Base-by-base conservation (phyloP, 1,139 yeast genomes). In the Candida sp. region DNA sequence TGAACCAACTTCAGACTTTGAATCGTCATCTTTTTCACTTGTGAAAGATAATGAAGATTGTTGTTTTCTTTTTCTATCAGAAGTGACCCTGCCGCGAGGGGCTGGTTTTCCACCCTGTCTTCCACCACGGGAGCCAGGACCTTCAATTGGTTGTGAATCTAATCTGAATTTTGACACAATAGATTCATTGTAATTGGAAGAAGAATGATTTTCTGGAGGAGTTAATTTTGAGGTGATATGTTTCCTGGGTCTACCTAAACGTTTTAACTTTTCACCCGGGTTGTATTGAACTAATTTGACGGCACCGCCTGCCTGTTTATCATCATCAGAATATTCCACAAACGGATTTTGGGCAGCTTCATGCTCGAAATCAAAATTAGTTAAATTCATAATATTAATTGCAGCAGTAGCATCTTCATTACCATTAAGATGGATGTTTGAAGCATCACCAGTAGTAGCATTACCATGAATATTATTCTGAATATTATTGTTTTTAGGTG, bases 51-150 rank as follows among this genome's bases (percentile, higher is more conserved):
- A 46, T 15, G 52, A 41, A 4, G 64, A 46, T 40, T 61, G 66
- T 38, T 54, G 57, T 38, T 60, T 57, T 41, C 56, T 51, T 42
- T 54, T 60, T 34, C 55, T 51, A 7, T 55, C 58, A 2, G 58
- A 47, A 3, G 69, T 62, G 19, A 66, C 48, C 46, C 59, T 56
- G 0, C 75, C 75, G 34, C 62, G 54, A 11, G 66, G 63, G 5
- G 49, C 45, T 33, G 55, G 52, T 36, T 57, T 45, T 1, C 49
- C 48, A 2, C 56, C 56, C 11, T 43, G 39, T 42, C 58, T 61
- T 1, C 77, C 77, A 3, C 77, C 77, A 9, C 77, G 56, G 3
- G 76, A 70, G 0, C 77, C 77, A 0, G 76, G 75, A 0, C 77
- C 77, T 44, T 62, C 69, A 0, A 72, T 52, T 1, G 77, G 77